Evolutionary conservation across 257 asterid species (phyloP).

Genomic region (Fraxinus anomala): DNA sequence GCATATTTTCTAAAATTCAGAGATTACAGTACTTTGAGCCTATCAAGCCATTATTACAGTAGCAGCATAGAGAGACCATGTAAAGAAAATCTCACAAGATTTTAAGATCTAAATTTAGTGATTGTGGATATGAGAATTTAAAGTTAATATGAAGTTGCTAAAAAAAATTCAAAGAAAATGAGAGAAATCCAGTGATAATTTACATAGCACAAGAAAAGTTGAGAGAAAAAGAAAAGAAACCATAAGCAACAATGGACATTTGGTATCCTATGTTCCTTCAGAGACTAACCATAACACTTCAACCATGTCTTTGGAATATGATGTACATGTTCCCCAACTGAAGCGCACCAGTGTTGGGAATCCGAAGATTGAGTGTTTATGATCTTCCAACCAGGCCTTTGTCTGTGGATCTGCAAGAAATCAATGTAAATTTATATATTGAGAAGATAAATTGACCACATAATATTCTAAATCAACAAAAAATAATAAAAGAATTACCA

Average conservation of each 20-base stretch:
- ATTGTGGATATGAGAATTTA: background rate
- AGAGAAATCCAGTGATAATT: background rate
- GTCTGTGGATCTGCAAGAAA: slow-evolving; percentile 73
- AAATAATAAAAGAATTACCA: slow-evolving; percentile 46
- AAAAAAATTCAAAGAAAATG: background rate
- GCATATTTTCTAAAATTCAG: background rate
- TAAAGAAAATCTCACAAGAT: slow-evolving; percentile 9
- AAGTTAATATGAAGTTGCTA: background rate
- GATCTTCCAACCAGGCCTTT: slow-evolving; percentile 86
- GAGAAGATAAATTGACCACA: background rate
- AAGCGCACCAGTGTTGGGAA: slow-evolving; percentile 95
- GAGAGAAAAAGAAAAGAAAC: background rate
- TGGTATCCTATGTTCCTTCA: slow-evolving; percentile 7
- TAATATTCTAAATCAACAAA: slow-evolving; percentile 19
- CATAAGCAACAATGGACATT: background rate
- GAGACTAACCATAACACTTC: slow-evolving; percentile 77
- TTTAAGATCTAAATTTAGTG: background rate
- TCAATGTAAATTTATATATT: slow-evolving; percentile 4
- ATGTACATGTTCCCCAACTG: slow-evolving; percentile 95
- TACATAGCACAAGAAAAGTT: background rate
- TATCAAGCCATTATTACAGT: background rate
- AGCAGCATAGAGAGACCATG: background rate
- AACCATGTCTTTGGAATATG: slow-evolving; percentile 66
- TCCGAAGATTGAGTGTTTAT: slow-evolving; percentile 80
- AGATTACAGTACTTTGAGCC: background rate